A percentile compares a stretch with the other conserved stretches of the same genome.
These are phyloP conservation scores for Penicillium macrosclerotiorum DNA, from an alignment of 495 filamentous ascomycete genomes.

Conservation along the genomic window DNA sequence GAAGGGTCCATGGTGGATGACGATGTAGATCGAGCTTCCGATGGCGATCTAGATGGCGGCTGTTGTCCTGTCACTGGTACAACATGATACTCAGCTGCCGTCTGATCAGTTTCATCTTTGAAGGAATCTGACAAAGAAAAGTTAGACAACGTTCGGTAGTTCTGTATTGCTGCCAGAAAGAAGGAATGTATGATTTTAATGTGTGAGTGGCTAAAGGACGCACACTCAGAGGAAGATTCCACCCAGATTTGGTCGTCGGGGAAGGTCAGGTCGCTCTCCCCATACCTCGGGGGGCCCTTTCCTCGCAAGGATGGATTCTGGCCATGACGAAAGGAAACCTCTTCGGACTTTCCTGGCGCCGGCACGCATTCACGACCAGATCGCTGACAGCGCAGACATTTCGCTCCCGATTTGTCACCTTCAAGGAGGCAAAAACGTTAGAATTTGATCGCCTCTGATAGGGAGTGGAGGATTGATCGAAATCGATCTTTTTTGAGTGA, in stretches of 20 bases:
- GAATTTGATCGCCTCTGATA: too few relatives aligned
- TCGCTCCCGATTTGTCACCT: constrained; percentile 44
- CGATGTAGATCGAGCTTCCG: constrained; percentile 25
- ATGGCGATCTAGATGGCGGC: constrained; percentile 21
- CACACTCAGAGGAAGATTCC: constrained; percentile 31
- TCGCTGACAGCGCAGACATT: constrained; percentile 43
- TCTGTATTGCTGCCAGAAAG: not conserved
- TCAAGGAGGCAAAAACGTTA: not conserved
- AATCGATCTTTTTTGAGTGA: too few relatives aligned
- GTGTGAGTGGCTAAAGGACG: not conserved
- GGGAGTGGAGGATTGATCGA: not conserved
- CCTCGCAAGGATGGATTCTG: constrained; percentile 43
- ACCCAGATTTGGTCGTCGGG: constrained; percentile 42
- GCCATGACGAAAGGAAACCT: constrained; percentile 44
- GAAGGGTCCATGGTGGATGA: constrained; percentile 29
- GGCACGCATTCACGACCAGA: constrained; percentile 44
- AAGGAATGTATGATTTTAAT: not conserved
- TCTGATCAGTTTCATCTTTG: constrained; percentile 44
- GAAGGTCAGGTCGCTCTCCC: constrained; percentile 41
- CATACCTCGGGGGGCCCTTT: constrained; percentile 42
- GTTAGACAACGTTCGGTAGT: too few relatives aligned
- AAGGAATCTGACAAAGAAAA: constrained; percentile 29
- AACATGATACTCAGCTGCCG: constrained; percentile 41
- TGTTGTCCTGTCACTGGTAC: constrained; percentile 21
- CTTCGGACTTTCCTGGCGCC: constrained; percentile 39